These are phyloP conservation scores for Colletotrichum camelliae DNA, from an alignment of 2,329 filamentous ascomycete species.

Conservation along the genomic window DNA sequence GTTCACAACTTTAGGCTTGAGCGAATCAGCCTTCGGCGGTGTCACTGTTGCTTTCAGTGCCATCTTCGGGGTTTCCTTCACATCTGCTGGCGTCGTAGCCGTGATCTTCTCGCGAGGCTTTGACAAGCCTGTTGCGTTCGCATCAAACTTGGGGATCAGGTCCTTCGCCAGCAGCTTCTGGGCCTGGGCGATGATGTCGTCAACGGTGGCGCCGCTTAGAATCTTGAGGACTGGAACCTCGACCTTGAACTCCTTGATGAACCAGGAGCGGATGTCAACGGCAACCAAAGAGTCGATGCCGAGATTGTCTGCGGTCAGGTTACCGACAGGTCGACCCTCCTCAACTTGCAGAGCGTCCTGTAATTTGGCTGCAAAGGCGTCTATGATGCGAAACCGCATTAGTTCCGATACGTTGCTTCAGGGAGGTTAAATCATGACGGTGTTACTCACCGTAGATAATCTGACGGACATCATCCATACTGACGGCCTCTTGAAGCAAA, in stretches of 20 bases:
- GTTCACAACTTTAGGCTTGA: not conserved
- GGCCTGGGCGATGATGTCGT: not conserved
- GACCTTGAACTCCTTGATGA: slow-evolving; percentile 44
- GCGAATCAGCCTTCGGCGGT: not conserved
- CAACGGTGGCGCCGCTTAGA: slow-evolving; percentile 34
- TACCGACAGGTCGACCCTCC: not conserved
- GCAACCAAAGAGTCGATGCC: slow-evolving; percentile 32
- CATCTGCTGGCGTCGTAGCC: fast-evolving
- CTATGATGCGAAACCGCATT: not conserved
- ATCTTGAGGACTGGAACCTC: slow-evolving; percentile 53
- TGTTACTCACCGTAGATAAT: not conserved
- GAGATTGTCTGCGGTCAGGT: slow-evolving; percentile 1
- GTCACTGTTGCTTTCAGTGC: fast-evolving
- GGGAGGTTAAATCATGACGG: not conserved
- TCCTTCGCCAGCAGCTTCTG: not conserved
- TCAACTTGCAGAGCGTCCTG: not conserved
- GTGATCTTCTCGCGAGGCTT: not conserved
- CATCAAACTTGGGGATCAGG: not conserved
- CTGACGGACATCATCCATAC: not conserved
- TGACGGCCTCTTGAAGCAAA: not conserved
- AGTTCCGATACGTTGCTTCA: not conserved
- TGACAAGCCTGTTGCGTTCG: not conserved
- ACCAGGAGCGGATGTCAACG: slow-evolving; percentile 49
- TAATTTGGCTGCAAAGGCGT: not conserved
- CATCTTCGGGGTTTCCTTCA: fast-evolving